Conservation (phyloP, 2,329 filamentous ascomycete species). For the Alternaria arborescens region DNA sequence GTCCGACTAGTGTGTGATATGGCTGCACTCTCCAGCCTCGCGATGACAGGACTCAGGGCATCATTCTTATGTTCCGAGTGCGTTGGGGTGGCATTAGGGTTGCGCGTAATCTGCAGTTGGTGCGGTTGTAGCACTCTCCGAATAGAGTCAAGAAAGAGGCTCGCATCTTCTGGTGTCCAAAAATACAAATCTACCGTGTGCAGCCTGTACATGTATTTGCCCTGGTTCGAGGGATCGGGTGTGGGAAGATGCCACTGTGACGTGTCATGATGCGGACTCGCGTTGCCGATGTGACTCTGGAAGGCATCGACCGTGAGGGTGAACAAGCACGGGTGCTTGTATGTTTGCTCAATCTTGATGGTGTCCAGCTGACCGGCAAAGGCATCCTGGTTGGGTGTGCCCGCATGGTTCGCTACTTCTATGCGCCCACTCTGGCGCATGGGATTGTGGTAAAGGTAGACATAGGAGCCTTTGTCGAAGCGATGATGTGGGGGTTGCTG, state of each 20-base stretch:
- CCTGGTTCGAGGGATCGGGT: constrained; percentile 75
- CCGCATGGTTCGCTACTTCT: constrained; percentile 78
- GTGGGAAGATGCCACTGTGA: constrained; percentile 77
- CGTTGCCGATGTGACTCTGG: constrained; percentile 44
- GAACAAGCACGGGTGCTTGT: constrained; percentile 76
- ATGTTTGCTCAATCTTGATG: constrained; percentile 72
- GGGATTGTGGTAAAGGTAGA: constrained; percentile 81
- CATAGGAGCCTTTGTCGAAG: constrained; percentile 81
- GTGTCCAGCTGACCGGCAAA: constrained; percentile 76
- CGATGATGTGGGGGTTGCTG: constrained; percentile 77
- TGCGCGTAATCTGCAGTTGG: constrained; percentile 46
- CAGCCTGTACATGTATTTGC: constrained; percentile 80
- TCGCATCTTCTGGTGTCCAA: constrained; percentile 77
- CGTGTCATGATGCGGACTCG: constrained; percentile 57
- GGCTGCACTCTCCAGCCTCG: constrained; percentile 75
- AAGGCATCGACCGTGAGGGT: constrained; percentile 68
- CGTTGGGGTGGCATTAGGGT: constrained; percentile 50
- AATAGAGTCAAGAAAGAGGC: constrained; percentile 73
- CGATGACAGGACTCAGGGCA: constrained; percentile 73
- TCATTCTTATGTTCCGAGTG: constrained; percentile 57
- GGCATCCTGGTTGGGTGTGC: constrained; percentile 79
- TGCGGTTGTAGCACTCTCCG: constrained; percentile 71
- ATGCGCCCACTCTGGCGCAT: constrained; percentile 72
- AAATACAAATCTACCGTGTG: constrained; percentile 82
- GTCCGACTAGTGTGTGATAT: constrained; percentile 63